Conservation (phyloP, 352 stramenopile genomes). For the Phytophthora agathidicida region DNA sequence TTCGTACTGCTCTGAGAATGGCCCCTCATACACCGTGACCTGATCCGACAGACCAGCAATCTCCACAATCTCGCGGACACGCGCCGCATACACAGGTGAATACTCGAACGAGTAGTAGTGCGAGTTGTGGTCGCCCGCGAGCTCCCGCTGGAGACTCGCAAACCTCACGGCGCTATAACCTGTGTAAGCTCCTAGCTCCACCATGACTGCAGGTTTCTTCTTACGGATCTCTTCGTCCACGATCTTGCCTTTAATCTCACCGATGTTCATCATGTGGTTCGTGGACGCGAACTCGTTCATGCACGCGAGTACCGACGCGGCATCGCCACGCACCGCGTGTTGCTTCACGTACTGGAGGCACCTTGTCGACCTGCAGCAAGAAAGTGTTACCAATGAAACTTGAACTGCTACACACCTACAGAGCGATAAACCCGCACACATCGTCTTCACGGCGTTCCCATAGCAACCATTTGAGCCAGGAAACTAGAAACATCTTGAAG, state of each 20-base stretch:
- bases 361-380: constrained; percentile 19
- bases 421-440: too few relatives aligned
- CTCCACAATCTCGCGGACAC: constrained; percentile 53
- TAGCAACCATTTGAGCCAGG: too few relatives aligned
- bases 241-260: constrained; percentile 38
- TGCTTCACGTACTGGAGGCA: constrained; percentile 45
- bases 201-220: constrained; percentile 43
- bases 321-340: constrained; percentile 39
- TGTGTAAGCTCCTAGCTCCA: constrained; percentile 47
- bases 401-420: too few relatives aligned
- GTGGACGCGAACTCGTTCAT: constrained; percentile 46
- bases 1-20: constrained; percentile 41
- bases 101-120: constrained; percentile 62
- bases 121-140: constrained; percentile 19
- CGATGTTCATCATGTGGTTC: constrained; percentile 56
- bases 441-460: too few relatives aligned
- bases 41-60: constrained; percentile 45
- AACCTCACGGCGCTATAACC: constrained; percentile 63
- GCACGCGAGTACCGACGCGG: constrained; percentile 35
- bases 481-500: too few relatives aligned
- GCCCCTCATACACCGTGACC: constrained; percentile 43
- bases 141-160: constrained; percentile 42
- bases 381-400: too few relatives aligned
- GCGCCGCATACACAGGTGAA: constrained; percentile 40
- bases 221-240: constrained; percentile 45